Evolutionary conservation across 1,284 basidiomycete species (phyloP), one percentile per base, ranked within the genome.

Genomic region (Trametes sp.): DNA sequence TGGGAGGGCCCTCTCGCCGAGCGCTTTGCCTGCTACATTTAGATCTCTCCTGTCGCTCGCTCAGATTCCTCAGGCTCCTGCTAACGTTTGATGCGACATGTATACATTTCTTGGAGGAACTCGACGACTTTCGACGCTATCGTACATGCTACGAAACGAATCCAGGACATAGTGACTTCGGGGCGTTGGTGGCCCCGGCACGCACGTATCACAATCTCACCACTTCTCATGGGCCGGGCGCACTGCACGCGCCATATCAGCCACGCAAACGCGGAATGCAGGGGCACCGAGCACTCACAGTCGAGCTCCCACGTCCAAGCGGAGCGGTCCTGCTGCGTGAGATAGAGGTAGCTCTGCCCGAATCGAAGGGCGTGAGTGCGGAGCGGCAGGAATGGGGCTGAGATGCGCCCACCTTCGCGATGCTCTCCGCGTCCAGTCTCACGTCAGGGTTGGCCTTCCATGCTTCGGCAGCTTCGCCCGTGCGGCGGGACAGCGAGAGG

Each of bases 331-430:
- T 84, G 82, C 51, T 79, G 69, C 0, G 70, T 70, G 21, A 82
- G 74, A 60, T 78, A 77, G 24, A 79, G 62, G 59, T 82, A 81
- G 23, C 76, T 70, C 80, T 81, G 56, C 33, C 8, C 35, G n/a
- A 35, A 36, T 2, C n/a, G n/a, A n/a, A n/a, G n/a, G n/a, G 11
- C 6, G 3, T 36, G 26, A 14, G 36, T 21, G 16, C 2, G 4
- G 6, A 8, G 46, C 11, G 11, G 19, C 14, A 10, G 10, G 2
- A 66, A n/a, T n/a, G n/a, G n/a, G n/a, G n/a, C n/a, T n/a, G n/a
- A n/a, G n/a, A n/a, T n/a, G n/a, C n/a, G n/a, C 79, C 4, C 70
- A 89, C 87, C 71, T 82, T 77, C 23, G 90, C 91, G 64, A 93
- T 89, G 65, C 84, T 85, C 24, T 87, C 82, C 0, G 90, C 86